phyloP scores from a whole-genome alignment of 1,284 basidiomycete species.

The Rhodotorula glutinis region DNA sequence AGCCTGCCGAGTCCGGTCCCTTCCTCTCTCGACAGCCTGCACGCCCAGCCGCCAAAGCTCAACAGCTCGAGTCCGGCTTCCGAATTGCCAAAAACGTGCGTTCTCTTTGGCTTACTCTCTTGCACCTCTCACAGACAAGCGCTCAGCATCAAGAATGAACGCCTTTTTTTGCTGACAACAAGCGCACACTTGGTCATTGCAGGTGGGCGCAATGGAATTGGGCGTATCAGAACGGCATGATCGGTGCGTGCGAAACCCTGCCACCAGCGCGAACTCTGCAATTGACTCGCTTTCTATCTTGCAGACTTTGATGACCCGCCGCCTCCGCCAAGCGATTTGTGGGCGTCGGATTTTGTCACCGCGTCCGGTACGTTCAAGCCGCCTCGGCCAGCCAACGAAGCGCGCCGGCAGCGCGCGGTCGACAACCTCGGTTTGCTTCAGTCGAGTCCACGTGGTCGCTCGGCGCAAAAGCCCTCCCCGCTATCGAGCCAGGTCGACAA shows the following conservation, averaged over 20 bases:
- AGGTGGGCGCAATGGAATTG: conserved; percentile 34
- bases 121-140: no score
- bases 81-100: conserved; percentile 29
- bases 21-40: not conserved
- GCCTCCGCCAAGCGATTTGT: conserved; percentile 28
- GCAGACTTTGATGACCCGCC: conserved; percentile 37
- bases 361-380: conserved; percentile 27
- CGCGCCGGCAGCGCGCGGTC: conserved; percentile 29
- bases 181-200: not conserved
- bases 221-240: conserved; percentile 22
- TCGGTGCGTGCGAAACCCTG: conserved; percentile 7
- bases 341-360: conserved; percentile 14
- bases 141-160: no score
- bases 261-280: not conserved
- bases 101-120: not conserved
- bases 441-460: not conserved
- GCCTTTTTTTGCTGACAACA: no score
- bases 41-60: conserved; percentile 7
- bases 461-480: no score
- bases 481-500: no score
- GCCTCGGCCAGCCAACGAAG: conserved; percentile 26
- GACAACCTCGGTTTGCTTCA: conserved; percentile 21
- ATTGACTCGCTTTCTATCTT: no score
- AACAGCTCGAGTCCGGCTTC: conserved; percentile 23
- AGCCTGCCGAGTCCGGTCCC: not conserved